These are phyloP conservation scores for Picochlorum sp. DNA, from an alignment of 139 green algal genomes.

Conservation along the genomic window DNA sequence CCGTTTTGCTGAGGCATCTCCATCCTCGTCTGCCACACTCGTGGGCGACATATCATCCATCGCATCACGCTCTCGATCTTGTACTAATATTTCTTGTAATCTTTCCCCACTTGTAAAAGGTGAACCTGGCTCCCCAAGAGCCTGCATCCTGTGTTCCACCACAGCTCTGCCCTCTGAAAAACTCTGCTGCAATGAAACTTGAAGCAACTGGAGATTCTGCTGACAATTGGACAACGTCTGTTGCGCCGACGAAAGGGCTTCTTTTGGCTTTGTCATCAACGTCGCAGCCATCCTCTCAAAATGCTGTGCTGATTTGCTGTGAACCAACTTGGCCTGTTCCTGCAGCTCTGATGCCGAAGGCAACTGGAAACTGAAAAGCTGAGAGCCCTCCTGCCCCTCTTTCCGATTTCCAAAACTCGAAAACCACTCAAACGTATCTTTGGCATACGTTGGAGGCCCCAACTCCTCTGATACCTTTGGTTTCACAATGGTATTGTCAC, in stretches of 20 bases:
- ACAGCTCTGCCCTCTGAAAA: conserved; percentile 13
- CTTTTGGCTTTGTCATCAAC: conserved; percentile 23
- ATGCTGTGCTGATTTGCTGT: neutral
- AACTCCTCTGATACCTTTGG: conserved; percentile 2
- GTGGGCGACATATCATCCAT: no score
- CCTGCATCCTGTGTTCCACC: conserved; percentile 18
- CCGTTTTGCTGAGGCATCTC: neutral
- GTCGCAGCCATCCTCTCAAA: neutral
- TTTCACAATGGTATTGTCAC: conserved; percentile 15
- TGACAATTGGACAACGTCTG: conserved; percentile 39
- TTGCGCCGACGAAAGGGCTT: conserved; percentile 21
- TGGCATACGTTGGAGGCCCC: neutral
- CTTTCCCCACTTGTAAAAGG: conserved; percentile 7
- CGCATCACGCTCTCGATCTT: neutral
- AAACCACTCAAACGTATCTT: conserved; percentile 1
- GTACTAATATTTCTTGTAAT: conserved; percentile 12
- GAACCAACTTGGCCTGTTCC: neutral
- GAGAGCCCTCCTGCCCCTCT: neutral
- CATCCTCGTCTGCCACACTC: neutral
- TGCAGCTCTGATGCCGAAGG: neutral
- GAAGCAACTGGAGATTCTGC: conserved; percentile 32
- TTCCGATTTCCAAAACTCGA: neutral
- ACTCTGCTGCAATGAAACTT: conserved; percentile 17
- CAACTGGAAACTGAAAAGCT: neutral
- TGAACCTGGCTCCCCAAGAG: conserved; percentile 21